phyloP scores from a whole-genome alignment of 306 rosid genomes.

The Arachis stenosperma region DNA sequence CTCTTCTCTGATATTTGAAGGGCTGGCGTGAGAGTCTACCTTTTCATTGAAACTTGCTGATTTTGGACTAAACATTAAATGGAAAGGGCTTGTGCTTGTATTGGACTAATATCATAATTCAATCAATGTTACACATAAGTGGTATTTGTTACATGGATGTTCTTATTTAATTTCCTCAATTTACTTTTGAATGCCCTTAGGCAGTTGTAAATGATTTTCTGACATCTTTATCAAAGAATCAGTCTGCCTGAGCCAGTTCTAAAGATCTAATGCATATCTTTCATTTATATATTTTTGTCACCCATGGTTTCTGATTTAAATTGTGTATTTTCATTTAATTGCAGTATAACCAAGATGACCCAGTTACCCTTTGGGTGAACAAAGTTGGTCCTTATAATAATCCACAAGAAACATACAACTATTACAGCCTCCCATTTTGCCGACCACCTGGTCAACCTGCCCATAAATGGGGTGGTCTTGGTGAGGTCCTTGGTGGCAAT shows the following conservation, averaged over 20 bases:
- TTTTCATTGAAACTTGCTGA: background rate
- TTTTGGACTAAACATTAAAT: background rate
- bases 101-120: background rate
- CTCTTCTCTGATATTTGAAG: background rate
- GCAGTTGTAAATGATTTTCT: background rate
- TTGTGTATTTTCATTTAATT: slow-evolving; percentile 28
- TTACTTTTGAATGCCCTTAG: slow-evolving; percentile 13
- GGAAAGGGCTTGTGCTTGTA: background rate
- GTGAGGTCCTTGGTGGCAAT: slow-evolving; percentile 97
- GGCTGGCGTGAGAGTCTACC: background rate
- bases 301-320: slow-evolving; percentile 27
- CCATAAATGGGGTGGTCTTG: slow-evolving; percentile 99
- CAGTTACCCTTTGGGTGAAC: slow-evolving; percentile 92
- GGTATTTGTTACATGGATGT: background rate
- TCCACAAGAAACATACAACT: slow-evolving; percentile 98
- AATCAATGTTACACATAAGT: slow-evolving; percentile 14
- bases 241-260: background rate
- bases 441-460: slow-evolving; percentile 59
- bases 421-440: slow-evolving; percentile 94
- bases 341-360: slow-evolving; percentile 76
- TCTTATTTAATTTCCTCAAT: slow-evolving; percentile 19
- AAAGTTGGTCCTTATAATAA: slow-evolving; percentile 98
- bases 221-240: background rate
- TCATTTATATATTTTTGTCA: slow-evolving; percentile 13
- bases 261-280: slow-evolving; percentile 1